A percentile compares a stretch with the other conserved stretches of the same genome.
phyloP scores from a whole-genome alignment of 352 stramenopile genomes.

The Halophytophthora polymorphica region DNA sequence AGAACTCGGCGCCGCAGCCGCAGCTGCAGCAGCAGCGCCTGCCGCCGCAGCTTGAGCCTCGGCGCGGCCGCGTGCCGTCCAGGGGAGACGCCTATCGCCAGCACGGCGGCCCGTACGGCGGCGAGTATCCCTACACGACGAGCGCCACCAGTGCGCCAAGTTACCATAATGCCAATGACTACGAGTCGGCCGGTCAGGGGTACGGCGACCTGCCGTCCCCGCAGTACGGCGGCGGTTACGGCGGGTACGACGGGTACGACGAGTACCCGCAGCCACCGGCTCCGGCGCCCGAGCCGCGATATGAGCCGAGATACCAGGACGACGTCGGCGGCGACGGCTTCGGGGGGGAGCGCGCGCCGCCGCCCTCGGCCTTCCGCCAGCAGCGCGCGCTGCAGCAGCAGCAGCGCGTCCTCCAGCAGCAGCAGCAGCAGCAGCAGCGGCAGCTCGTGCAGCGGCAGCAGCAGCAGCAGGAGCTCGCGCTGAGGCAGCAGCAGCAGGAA shows the following conservation, averaged over 20 bases:
- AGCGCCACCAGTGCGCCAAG: no score
- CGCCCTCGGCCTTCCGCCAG: slow-evolving; percentile 17
- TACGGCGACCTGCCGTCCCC: no score
- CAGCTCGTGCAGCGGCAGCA: slow-evolving; percentile 20
- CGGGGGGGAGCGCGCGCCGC: slow-evolving; percentile 4
- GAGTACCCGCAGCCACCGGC: slow-evolving; percentile 11
- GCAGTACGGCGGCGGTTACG: slow-evolving; percentile 15
- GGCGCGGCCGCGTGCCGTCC: no score
- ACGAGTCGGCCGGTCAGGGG: no score
- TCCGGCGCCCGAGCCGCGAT: slow-evolving; percentile 16
- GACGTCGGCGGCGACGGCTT: slow-evolving; percentile 23
- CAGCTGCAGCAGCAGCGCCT: slow-evolving; percentile 13
- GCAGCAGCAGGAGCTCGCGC: slow-evolving; percentile 10
- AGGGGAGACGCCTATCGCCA: not conserved
- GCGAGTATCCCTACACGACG: no score
- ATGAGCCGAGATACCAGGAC: slow-evolving; percentile 25
- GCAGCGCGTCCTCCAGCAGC: slow-evolving; percentile 22
- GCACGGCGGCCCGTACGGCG: not conserved
- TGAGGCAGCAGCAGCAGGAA: slow-evolving; percentile 6
- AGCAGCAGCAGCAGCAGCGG: slow-evolving; percentile 29
- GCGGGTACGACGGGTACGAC: slow-evolving; percentile 14
- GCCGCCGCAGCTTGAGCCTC: not conserved
- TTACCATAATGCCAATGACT: no score
- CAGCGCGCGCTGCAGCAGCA: slow-evolving; percentile 11
- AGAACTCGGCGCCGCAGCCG: slow-evolving; percentile 14